These are phyloP conservation scores for Athelia sp. DNA, from an alignment of 1,284 basidiomycete genomes.

Conservation along the genomic window DNA sequence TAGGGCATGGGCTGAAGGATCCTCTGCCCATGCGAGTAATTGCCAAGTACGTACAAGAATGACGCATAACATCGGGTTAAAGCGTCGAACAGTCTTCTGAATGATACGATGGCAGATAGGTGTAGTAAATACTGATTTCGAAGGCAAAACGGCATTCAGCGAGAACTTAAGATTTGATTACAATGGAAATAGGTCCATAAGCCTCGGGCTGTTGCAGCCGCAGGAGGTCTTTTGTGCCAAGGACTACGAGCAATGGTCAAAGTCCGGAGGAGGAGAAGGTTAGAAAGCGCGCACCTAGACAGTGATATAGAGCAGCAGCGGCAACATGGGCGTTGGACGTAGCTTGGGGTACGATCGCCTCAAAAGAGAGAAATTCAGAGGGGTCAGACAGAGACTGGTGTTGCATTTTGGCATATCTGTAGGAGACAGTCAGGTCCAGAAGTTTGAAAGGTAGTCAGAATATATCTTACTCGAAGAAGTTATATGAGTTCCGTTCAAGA, in stretches of 20 bases:
- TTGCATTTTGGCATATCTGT: conserved; percentile 76
- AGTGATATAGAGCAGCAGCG: conserved; percentile 76
- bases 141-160: too few species aligned
- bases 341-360: conserved; percentile 55
- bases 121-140: too few species aligned
- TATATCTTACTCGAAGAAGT: conserved; percentile 70
- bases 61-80: too few species aligned
- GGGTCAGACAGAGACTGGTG: conserved; percentile 46
- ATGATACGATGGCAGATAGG: too few species aligned
- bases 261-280: neutral
- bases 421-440: conserved; percentile 6
- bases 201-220: conserved; percentile 46
- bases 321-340: conserved; percentile 72
- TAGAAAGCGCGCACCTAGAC: conserved; percentile 49
- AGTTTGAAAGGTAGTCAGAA: too few species aligned
- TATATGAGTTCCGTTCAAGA: conserved; percentile 69
- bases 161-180: conserved; percentile 1
- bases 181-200: conserved; percentile 45
- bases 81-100: too few species aligned
- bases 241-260: conserved; percentile 35
- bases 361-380: conserved; percentile 49
- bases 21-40: too few species aligned
- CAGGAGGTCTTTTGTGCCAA: conserved; percentile 61
- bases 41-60: too few species aligned
- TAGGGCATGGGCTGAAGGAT: too few species aligned